Base-by-base conservation (phyloP, 192 early-diverging fungal species). In the Globomyces pollinis-pini region DNA sequence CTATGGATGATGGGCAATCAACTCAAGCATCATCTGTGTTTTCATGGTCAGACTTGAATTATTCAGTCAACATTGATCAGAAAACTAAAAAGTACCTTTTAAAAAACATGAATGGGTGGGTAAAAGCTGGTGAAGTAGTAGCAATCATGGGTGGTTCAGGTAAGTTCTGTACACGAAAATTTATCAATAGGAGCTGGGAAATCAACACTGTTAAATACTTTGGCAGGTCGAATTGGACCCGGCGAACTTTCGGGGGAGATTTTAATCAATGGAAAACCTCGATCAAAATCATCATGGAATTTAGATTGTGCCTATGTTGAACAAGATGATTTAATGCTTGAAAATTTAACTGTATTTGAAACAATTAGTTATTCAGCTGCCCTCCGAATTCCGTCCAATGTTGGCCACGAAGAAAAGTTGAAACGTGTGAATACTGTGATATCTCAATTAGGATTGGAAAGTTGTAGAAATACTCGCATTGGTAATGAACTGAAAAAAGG, bases 331-430 rank as follows among this genome's bases (percentile, higher is more conserved):
- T 32, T 68, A 1, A 54, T 68, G 51, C 62, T 47, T 38, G 42
- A 53, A 15, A 58, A 71, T 39, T 64, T 80, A 31, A 84, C 80
- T 35, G 85, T 88, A 13, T 65, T 76, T 13, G 88, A 89, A 62
- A 88, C 81, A 0, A 64, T 89, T 30, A 54, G 66, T 5, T 87
- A 87, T 52, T 81, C 86, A 9, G 84, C 88, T 23, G 68, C 76
- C 43, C 71, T 89, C 45, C 69, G 79, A 5, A 73, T 89, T 53
- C 69, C 77, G 11, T 67, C 69, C 47, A 49, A 59, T 16, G 66
- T 79, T 52, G 53, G 66, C 0, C 29, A 31, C 6, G 38, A 47
- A 33, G 62, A 78, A 24, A 84, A 79, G 54, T 36, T 33, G 9
- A 68, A 70, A 20, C 68, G 74, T 26, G 85, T 87, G 26, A 65